Evolutionary conservation across 257 asterid species (phyloP).

Genomic region (Solanum bulbocastanum): DNA sequence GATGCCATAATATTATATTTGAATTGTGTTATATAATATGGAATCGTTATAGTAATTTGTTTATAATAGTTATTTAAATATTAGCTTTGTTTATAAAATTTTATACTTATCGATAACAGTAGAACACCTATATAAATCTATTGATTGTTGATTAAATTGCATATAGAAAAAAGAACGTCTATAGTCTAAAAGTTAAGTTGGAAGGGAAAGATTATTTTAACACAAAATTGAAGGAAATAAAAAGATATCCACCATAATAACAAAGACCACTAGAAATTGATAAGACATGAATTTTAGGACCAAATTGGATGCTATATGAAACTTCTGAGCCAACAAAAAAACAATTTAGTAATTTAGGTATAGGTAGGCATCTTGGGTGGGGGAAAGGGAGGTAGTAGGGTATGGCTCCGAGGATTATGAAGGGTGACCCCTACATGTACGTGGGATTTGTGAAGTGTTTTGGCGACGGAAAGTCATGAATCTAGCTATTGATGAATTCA

Average conservation of each 20-base stretch:
- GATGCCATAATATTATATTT: not conserved
- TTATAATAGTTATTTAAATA: not conserved
- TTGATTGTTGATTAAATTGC: not conserved
- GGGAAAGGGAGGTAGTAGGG: not conserved
- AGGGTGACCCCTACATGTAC: not conserved
- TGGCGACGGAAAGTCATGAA: not conserved
- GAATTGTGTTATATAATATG: not conserved
- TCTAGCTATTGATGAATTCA: accelerated
- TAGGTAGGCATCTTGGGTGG: not conserved
- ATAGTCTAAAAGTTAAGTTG: not conserved
- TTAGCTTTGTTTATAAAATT: not conserved
- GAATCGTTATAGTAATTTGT: not conserved
- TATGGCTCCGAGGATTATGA: not conserved
- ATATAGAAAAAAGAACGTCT: not conserved
- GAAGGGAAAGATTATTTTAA: not conserved
- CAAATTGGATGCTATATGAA: not conserved
- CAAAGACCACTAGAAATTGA: not conserved
- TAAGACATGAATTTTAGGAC: not conserved
- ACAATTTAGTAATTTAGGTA: not conserved
- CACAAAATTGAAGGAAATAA: not conserved
- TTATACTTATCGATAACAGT: not conserved
- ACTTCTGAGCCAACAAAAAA: not conserved
- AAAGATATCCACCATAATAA: not conserved
- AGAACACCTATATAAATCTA: not conserved
- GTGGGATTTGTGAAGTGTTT: not conserved